Conservation (phyloP, 2,329 filamentous ascomycete genomes). For the Monilinia vaccinii-corymbosi region DNA sequence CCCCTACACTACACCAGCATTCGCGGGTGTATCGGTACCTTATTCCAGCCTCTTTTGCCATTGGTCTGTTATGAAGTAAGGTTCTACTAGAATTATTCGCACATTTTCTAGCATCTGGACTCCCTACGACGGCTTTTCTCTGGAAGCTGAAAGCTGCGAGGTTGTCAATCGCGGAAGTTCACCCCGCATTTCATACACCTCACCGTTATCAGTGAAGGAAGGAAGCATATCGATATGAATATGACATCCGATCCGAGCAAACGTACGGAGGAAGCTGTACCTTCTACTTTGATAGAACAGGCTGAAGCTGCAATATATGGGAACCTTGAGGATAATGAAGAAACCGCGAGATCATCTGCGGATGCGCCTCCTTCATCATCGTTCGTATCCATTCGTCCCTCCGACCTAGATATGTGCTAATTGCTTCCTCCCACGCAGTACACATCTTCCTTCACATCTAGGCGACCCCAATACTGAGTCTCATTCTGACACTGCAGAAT, state of each 20-base stretch:
- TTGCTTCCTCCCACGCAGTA: background rate
- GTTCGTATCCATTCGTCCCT: background rate
- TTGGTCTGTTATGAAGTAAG: background rate
- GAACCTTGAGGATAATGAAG: conserved; percentile 17
- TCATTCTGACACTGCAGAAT: conserved; percentile 14
- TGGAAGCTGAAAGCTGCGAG: background rate
- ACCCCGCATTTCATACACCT: background rate
- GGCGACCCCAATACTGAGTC: conserved; percentile 17
- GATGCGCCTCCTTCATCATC: background rate
- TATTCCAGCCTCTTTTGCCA: background rate
- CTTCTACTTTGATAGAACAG: conserved; percentile 25
- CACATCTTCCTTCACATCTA: conserved; percentile 8
- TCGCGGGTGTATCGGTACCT: background rate
- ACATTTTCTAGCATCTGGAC: background rate
- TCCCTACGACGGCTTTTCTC: background rate
- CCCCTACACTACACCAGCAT: background rate
- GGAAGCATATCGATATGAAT: background rate
- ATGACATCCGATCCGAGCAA: conserved; percentile 9
- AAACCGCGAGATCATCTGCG: background rate
- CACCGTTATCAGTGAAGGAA: background rate
- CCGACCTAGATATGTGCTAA: background rate
- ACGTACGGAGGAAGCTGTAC: conserved; percentile 13
- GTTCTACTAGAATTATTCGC: background rate
- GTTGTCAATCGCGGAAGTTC: background rate
- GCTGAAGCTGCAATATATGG: conserved; percentile 28